Conservation (phyloP, 2,329 filamentous ascomycete genomes). For the Neonectria neomacrospora region DNA sequence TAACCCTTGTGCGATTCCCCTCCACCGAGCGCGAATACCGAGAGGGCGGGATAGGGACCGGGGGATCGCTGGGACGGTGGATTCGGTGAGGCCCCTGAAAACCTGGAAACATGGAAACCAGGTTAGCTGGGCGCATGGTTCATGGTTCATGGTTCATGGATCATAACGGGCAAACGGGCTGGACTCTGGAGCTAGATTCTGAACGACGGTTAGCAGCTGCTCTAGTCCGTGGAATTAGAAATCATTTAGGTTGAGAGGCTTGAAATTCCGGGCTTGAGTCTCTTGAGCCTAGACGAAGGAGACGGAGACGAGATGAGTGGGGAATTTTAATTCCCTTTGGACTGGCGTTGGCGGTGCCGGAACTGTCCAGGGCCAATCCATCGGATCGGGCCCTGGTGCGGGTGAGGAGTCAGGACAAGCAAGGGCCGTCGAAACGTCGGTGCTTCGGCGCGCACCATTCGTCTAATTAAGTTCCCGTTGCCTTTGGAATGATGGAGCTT, state of each 20-base stretch:
- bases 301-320: neutral
- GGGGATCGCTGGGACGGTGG: conserved; percentile 10
- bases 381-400: conserved; percentile 39
- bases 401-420: conserved; percentile 24
- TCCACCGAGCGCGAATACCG: neutral
- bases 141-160: conserved; percentile 9
- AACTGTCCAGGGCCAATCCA: conserved; percentile 21
- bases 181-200: neutral
- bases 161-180: neutral
- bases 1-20: neutral
- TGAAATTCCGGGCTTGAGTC: conserved; percentile 4
- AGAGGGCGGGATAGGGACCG: neutral
- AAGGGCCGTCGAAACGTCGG: conserved; percentile 32
- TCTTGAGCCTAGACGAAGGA: neutral
- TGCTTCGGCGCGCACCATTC: conserved; percentile 21
- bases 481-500: conserved; percentile 12
- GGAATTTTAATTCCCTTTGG: conserved; percentile 2
- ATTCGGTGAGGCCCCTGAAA: neutral
- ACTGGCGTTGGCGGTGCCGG: conserved; percentile 6
- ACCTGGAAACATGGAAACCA: neutral
- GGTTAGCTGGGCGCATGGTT: conserved; percentile 6
- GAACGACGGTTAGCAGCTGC: conserved; percentile 13
- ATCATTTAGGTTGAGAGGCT: conserved; percentile 5
- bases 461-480: conserved; percentile 10
- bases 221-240: conserved; percentile 8